These are phyloP conservation scores for Akebia trifoliata DNA, from an alignment of 164 flowering plant genomes.

Conservation along the genomic window DNA sequence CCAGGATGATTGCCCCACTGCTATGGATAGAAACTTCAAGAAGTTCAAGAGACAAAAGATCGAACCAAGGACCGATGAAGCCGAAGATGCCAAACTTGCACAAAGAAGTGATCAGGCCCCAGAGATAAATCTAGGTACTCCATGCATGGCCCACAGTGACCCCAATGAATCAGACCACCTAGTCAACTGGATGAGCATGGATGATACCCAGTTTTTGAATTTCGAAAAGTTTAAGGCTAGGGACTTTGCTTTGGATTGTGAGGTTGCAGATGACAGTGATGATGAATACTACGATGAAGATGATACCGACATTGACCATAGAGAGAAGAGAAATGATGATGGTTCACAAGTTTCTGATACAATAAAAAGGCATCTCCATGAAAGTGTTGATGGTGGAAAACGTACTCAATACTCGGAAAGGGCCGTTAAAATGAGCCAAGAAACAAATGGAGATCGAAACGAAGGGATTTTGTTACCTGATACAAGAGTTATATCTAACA, in stretches of 20 bases:
- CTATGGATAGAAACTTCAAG: constrained; percentile 21
- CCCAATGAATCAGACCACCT: constrained; percentile 14
- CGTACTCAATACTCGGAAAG: constrained; percentile 1
- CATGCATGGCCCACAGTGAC: constrained; percentile 7
- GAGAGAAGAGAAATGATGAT: constrained; percentile 16
- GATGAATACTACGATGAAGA: constrained; percentile 28
- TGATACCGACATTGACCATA: constrained; percentile 15
- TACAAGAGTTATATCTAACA: background rate
- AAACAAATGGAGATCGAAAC: constrained; percentile 10
- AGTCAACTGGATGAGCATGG: constrained; percentile 57
- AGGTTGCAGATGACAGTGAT: constrained; percentile 36
- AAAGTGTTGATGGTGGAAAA: constrained; percentile 7
- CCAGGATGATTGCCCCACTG: constrained; percentile 24
- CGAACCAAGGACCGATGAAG: constrained; percentile 13
- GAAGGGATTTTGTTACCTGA: constrained; percentile 5
- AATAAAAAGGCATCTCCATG: constrained; percentile 12
- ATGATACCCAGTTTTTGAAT: constrained; percentile 30
- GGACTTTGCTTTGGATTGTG: constrained; percentile 24
- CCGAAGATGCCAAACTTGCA: constrained; percentile 8
- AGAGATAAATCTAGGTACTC: constrained; percentile 11
- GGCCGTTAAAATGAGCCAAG: constrained; percentile 14
- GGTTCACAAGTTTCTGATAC: constrained; percentile 8
- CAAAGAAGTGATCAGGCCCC: constrained; percentile 10
- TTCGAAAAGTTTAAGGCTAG: constrained; percentile 31
- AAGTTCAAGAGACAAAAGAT: constrained; percentile 38